Base-by-base conservation (phyloP, 371 early-diverging fungal genomes). In the Mortierella polycephala region DNA sequence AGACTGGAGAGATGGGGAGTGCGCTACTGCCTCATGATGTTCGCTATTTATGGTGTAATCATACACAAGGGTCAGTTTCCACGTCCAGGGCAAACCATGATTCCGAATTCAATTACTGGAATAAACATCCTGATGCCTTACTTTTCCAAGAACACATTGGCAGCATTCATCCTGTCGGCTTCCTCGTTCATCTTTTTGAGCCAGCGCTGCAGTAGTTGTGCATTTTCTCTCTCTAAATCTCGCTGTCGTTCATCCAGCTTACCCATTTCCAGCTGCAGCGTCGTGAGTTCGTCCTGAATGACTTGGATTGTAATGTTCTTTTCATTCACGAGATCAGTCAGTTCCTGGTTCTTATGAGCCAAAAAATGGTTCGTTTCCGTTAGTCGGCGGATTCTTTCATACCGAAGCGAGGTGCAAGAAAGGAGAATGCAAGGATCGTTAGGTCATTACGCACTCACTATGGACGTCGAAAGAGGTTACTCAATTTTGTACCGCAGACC, bases 161-260 rank as follows among this genome's bases (percentile, higher is more conserved):
- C 96, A 45, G 94, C 94, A 77, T 99, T 98, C 92, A 99, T 94
- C 69, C 92, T 91, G 39, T 94, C 92, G 0, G 95, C 97, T 74
- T 96, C 96, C 69, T 95, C 93, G 62, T 95, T 94, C 93, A 94
- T 97, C 72, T 94, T 93, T 63, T 89, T 85, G 41, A 99, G 90
- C 96, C 96, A 96, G 40, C 98, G 87, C 66, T 95, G 90, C 44
- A 99, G 83, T 37, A 99, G 82, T 55, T 94, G 90, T 5, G 83
- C 87, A 74, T 99, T 97, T 70, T 99, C 99, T 7, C 76, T 69
- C 69, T 91, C 89, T 46, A 98, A 81, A 49, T 86, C 87, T 42
- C 87, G 86, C 66, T 92, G 88, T 53, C 91, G 85, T 67, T 94
- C 93, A 63, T 97, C 98, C 13, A 89, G 86, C 68, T 95, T 95